Evolutionary conservation across 1,284 basidiomycete genomes (phyloP).

Genomic region (Melanopsichium pennsylvanicum): DNA sequence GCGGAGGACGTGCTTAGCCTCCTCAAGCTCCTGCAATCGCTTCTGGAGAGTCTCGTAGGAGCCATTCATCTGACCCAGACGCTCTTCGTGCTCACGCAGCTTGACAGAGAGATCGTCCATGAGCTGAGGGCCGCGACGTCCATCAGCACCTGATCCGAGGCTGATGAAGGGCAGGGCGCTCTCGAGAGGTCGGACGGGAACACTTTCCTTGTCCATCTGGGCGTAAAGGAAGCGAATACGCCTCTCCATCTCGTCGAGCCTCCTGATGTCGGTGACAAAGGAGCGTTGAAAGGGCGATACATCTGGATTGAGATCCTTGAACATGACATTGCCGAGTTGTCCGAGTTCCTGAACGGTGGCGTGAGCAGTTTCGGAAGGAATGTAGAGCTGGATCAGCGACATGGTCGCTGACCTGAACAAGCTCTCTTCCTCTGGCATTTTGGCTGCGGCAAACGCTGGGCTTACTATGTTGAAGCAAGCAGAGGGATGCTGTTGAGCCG

Average conservation of each 20-base stretch:
- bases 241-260: constrained; percentile 93
- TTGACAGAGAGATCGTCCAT: constrained; percentile 92
- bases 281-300: constrained; percentile 98
- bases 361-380: constrained; percentile 96
- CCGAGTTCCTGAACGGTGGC: constrained; percentile 94
- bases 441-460: constrained; percentile 9
- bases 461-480: constrained; percentile 1
- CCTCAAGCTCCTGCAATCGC: constrained; percentile 84
- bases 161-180: constrained; percentile 62
- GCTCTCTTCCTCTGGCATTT: constrained; percentile 55
- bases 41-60: constrained; percentile 89
- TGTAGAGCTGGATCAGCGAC: constrained; percentile 97
- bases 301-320: constrained; percentile 95
- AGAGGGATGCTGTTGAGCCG: not conserved
- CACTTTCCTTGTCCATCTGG: constrained; percentile 82
- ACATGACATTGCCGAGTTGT: constrained; percentile 93
- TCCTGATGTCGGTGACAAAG: constrained; percentile 92
- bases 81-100: constrained; percentile 84
- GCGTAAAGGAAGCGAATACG: constrained; percentile 87
- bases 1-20: constrained; percentile 85
- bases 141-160: constrained; percentile 70
- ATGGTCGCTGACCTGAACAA: constrained; percentile 70
- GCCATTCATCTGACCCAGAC: constrained; percentile 89
- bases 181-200: constrained; percentile 73
- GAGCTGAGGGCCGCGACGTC: constrained; percentile 75